Evolutionary conservation across 2,329 filamentous ascomycete genomes (phyloP).

Genomic region (Ilyonectria destructans): DNA sequence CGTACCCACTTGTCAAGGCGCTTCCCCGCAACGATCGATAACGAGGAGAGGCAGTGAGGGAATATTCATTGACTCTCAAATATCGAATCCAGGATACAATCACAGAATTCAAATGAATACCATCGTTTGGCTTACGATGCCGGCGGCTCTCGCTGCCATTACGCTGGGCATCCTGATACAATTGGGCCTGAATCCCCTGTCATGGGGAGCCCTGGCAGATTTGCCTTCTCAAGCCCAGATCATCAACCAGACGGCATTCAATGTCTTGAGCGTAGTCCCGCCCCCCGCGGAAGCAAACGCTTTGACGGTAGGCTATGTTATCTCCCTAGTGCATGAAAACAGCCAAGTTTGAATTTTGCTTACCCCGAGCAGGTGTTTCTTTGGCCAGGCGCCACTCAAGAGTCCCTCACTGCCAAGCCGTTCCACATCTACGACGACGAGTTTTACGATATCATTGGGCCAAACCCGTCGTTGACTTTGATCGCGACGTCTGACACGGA

Average conservation of each 20-base stretch:
- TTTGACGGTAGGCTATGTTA: conserved; percentile 32
- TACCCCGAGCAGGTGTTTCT: conserved; percentile 25
- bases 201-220: conserved; percentile 56
- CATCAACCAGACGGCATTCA: conserved; percentile 44
- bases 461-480: conserved; percentile 65
- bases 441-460: conserved; percentile 68
- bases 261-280: conserved; percentile 36
- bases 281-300: conserved; percentile 36
- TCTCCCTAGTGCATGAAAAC: neutral
- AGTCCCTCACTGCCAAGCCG: conserved; percentile 41
- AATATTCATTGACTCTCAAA: neutral
- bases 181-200: conserved; percentile 20
- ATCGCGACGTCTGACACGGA: conserved; percentile 62
- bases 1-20: neutral
- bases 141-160: conserved; percentile 36
- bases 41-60: neutral
- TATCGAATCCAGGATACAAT: neutral
- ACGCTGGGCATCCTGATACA: conserved; percentile 35
- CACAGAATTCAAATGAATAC: neutral
- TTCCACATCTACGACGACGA: conserved; percentile 63
- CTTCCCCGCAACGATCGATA: neutral
- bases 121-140: conserved; percentile 35
- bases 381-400: conserved; percentile 44
- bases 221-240: conserved; percentile 40
- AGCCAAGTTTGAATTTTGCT: neutral